Conservation (phyloP, 805 yeast genomes). For the Phaffomyces thermotolerans region DNA sequence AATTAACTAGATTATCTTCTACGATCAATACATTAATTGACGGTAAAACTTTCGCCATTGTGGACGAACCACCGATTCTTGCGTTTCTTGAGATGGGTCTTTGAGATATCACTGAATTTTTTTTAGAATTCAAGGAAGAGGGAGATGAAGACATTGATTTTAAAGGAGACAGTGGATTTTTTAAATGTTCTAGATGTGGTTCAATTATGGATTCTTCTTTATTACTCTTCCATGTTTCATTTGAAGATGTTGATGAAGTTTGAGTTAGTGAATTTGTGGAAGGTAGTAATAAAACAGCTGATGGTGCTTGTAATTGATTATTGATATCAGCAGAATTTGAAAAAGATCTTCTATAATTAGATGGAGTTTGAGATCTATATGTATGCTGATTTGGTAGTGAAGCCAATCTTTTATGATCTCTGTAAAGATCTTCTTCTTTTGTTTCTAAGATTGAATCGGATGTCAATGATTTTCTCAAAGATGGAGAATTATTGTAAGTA, state of each 20-base stretch:
- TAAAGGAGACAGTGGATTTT: neutral
- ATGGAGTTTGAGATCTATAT: constrained; percentile 20
- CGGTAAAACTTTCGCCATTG: constrained; percentile 63
- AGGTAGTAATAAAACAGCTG: constrained; percentile 22
- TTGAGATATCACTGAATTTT: neutral
- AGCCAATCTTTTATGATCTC: constrained; percentile 11
- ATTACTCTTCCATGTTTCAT: neutral
- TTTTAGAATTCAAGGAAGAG: neutral
- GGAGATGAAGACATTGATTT: neutral
- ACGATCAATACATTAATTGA: constrained; percentile 87
- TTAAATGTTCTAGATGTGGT: no score
- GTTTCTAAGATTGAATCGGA: constrained; percentile 20
- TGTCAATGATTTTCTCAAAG: constrained; percentile 11
- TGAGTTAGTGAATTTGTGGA: neutral
- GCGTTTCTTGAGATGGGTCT: neutral
- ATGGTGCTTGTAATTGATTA: constrained; percentile 2
- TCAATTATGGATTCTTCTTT: no score
- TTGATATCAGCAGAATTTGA: constrained; percentile 10
- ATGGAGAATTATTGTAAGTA: neutral
- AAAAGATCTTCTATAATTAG: constrained; percentile 1
- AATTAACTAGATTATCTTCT: constrained; percentile 93
- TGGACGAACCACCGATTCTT: constrained; percentile 15
- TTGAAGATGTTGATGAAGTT: neutral
- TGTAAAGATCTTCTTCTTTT: constrained; percentile 16
- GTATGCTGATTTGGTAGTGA: constrained; percentile 15